Percentiles rank a stretch among this genome's conserved stretches.
These are phyloP conservation scores for Cicer arietinum DNA, from an alignment of 306 rosid genomes.

Conservation along the genomic window DNA sequence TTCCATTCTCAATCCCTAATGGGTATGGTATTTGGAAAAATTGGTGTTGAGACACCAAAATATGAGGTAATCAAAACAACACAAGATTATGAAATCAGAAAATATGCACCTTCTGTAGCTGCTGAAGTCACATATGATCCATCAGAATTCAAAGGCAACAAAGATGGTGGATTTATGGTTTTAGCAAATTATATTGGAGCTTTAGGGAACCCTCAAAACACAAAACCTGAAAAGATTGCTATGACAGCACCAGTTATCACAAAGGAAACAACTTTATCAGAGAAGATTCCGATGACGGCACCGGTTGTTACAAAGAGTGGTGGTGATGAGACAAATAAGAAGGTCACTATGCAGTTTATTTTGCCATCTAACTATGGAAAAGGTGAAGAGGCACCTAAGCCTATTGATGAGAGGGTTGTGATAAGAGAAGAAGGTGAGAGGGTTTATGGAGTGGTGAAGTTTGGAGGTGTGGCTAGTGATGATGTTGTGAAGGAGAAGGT, in stretches of 20 bases:
- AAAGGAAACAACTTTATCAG: constrained; percentile 44
- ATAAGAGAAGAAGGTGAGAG: constrained; percentile 78
- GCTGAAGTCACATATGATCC: constrained; percentile 87
- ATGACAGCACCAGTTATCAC: constrained; percentile 93
- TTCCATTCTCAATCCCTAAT: constrained; percentile 45
- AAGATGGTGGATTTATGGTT: constrained; percentile 80
- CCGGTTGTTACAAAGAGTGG: constrained; percentile 67
- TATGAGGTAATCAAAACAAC: constrained; percentile 62
- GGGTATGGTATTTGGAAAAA: constrained; percentile 88
- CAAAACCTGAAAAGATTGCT: constrained; percentile 80
- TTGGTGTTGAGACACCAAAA: constrained; percentile 75
- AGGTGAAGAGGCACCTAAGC: constrained; percentile 87
- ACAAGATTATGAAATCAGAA: constrained; percentile 75
- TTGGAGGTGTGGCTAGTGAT: constrained; percentile 70
- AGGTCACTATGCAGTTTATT: constrained; percentile 80
- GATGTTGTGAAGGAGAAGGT: constrained; percentile 69
- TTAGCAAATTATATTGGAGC: constrained; percentile 90
- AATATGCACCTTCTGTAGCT: constrained; percentile 62
- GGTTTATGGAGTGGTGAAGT: constrained; percentile 80
- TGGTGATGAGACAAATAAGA: constrained; percentile 38
- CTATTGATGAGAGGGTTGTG: constrained; percentile 81
- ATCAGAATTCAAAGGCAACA: constrained; percentile 71
- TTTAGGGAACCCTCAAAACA: constrained; percentile 77
- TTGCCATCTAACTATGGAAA: constrained; percentile 64
- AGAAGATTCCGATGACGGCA: constrained; percentile 80